Percentiles rank a stretch among this genome's conserved stretches.
Conservation (phyloP, 805 yeast species). For the Starmerella roubikii region DNA sequence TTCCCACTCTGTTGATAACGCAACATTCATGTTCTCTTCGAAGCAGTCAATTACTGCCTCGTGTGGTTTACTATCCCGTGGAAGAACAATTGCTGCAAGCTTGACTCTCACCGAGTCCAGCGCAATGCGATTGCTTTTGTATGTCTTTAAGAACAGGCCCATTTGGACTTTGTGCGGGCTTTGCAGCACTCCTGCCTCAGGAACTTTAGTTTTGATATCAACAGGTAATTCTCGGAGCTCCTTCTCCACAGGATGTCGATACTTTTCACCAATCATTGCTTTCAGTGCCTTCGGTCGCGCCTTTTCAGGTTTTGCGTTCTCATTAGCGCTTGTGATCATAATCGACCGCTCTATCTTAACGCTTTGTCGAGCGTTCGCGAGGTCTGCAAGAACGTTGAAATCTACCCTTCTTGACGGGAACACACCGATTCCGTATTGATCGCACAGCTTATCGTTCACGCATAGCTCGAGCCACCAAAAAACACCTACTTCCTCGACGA, state of each 20-base stretch:
- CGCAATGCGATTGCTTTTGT: not conserved
- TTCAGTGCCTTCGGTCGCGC: not conserved
- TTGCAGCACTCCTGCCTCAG: conserved; percentile 7
- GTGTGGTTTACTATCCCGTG: no score
- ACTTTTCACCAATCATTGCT: conserved; percentile 5
- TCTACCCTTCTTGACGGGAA: not conserved
- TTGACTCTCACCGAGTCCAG: conserved; percentile 2
- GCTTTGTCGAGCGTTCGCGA: no score
- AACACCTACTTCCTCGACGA: not conserved
- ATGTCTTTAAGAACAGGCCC: not conserved
- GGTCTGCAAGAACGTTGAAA: not conserved
- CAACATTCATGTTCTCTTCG: not conserved
- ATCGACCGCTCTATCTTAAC: not conserved
- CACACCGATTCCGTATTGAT: not conserved
- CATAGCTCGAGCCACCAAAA: conserved; percentile 1
- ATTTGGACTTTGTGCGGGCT: conserved; percentile 8
- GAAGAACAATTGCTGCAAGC: not conserved
- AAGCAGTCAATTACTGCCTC: no score
- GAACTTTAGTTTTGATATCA: not conserved
- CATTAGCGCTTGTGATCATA: not conserved
- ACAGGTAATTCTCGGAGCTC: conserved; percentile 6
- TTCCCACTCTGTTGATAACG: not conserved
- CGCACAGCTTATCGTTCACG: not conserved
- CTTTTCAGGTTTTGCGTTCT: conserved; percentile 1
- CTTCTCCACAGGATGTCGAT: conserved; percentile 1